Evolutionary conservation across 257 asterid genomes (phyloP).

Genomic region (Nicotiana tomentosiformis): DNA sequence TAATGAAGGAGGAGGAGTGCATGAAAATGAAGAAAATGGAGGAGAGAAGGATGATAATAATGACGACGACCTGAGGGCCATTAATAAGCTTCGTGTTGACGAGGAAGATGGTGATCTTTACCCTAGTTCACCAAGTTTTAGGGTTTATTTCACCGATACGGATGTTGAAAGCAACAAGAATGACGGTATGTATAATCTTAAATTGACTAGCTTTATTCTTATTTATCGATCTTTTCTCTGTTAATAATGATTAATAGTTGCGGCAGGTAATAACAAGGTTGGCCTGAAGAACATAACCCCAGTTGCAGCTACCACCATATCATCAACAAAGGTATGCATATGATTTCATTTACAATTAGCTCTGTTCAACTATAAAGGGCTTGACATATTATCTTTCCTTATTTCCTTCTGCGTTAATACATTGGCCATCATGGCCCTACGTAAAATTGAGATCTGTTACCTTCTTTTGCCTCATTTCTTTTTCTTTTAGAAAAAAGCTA

Average conservation of each 20-base stretch:
- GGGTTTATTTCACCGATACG: slow-evolving; percentile 29
- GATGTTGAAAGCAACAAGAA: slow-evolving; percentile 3
- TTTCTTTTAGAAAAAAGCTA: background rate
- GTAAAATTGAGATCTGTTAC: too few relatives aligned
- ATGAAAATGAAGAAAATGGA: background rate
- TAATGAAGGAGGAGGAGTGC: background rate
- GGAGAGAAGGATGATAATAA: slow-evolving; percentile 3
- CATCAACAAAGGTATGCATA: background rate
- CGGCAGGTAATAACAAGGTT: background rate
- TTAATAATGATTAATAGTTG: background rate
- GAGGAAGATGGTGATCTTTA: slow-evolving; percentile 5
- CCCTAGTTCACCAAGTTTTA: slow-evolving; percentile 47
- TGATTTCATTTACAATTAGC: background rate
- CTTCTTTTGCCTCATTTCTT: background rate
- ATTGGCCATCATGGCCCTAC: too few relatives aligned
- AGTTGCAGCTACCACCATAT: background rate
- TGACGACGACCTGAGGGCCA: slow-evolving; percentile 24
- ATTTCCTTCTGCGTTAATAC: too few relatives aligned
- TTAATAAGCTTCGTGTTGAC: slow-evolving; percentile 13
- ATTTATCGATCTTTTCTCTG: background rate
- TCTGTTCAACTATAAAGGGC: background rate
- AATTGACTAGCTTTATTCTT: background rate
- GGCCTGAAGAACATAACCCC: background rate
- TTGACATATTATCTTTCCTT: too few relatives aligned
- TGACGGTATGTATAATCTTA: background rate